These are phyloP conservation scores for Hirsutella thompsonii DNA, from an alignment of 2,329 filamentous ascomycete species.

Conservation along the genomic window DNA sequence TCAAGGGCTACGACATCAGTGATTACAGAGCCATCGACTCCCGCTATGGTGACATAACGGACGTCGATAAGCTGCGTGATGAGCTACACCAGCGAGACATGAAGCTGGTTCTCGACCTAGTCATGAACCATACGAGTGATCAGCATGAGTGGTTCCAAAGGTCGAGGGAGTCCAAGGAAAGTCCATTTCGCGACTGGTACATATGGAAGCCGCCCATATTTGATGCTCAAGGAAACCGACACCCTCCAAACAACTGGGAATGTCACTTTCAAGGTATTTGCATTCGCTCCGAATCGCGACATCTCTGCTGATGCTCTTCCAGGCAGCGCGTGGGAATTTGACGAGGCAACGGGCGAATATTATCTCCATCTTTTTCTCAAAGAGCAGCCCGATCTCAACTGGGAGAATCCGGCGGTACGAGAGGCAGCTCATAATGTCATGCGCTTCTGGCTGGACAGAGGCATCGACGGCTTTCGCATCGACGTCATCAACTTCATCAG, in stretches of 20 bases:
- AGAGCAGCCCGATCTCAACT: conserved; percentile 67
- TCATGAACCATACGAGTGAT: conserved; percentile 57
- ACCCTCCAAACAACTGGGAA: conserved; percentile 48
- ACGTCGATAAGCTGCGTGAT: conserved; percentile 51
- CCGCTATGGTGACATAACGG: conserved; percentile 52
- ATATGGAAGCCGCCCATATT: conserved; percentile 50
- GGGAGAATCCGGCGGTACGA: conserved; percentile 55
- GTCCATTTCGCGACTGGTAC: conserved; percentile 47
- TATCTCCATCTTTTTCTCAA: conserved; percentile 58
- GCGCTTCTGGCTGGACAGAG: conserved; percentile 61
- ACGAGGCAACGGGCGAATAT: conserved; percentile 34
- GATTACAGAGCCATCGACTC: conserved; percentile 56
- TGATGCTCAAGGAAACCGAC: conserved; percentile 40
- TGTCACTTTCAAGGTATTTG: conserved; percentile 21
- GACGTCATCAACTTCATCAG: conserved; percentile 57
- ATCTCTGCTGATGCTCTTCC: too few relatives aligned
- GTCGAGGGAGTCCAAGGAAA: conserved; percentile 38
- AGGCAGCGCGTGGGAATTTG: conserved; percentile 32
- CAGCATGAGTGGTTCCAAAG: conserved; percentile 47
- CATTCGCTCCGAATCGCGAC: too few relatives aligned
- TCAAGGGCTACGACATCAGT: conserved; percentile 52
- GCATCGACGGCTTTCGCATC: conserved; percentile 53
- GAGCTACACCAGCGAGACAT: conserved; percentile 49
- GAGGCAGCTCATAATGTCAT: conserved; percentile 55
- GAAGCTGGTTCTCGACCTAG: conserved; percentile 59